phyloP scores from a whole-genome alignment of 2,329 filamentous ascomycete species.

The Botrytis paeoniae region DNA sequence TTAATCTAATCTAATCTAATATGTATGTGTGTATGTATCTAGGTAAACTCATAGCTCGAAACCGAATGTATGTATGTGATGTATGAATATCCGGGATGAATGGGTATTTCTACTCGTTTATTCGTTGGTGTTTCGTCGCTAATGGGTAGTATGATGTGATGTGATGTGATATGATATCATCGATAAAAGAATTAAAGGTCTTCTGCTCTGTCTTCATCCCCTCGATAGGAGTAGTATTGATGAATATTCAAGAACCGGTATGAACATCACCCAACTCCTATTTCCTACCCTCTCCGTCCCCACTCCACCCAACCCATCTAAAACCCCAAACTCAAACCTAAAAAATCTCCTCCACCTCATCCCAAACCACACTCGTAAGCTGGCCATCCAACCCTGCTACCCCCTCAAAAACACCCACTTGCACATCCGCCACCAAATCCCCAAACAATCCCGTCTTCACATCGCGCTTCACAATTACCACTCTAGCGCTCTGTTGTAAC shows the following conservation, averaged over 20 bases:
- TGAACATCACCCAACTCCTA: background rate
- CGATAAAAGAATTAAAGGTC: too few species aligned
- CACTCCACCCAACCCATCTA: background rate
- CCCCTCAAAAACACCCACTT: background rate
- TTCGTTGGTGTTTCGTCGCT: too few species aligned
- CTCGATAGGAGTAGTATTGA: too few species aligned
- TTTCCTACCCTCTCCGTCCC: background rate
- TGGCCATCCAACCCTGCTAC: slow-evolving; percentile 25
- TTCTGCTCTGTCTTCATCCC: too few species aligned
- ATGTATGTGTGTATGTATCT: too few species aligned
- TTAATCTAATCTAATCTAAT: too few species aligned
- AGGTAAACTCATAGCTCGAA: too few species aligned
- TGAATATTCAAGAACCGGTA: background rate
- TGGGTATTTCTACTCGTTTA: too few species aligned
- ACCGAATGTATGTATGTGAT: too few species aligned
- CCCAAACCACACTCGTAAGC: slow-evolving; percentile 35
- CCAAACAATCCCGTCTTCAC: slow-evolving; percentile 43
- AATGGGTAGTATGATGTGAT: too few species aligned
- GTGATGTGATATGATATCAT: too few species aligned
- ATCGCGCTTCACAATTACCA: slow-evolving; percentile 45
- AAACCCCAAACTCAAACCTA: background rate
- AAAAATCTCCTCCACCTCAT: slow-evolving; percentile 24
- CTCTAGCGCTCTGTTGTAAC: slow-evolving; percentile 42
- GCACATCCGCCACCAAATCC: slow-evolving; percentile 30
- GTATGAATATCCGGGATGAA: too few species aligned